A percentile compares a stretch with the other conserved stretches of the same genome.
phyloP scores from a whole-genome alignment of 495 filamentous ascomycete genomes.

The Aspergillus heteromorphus region DNA sequence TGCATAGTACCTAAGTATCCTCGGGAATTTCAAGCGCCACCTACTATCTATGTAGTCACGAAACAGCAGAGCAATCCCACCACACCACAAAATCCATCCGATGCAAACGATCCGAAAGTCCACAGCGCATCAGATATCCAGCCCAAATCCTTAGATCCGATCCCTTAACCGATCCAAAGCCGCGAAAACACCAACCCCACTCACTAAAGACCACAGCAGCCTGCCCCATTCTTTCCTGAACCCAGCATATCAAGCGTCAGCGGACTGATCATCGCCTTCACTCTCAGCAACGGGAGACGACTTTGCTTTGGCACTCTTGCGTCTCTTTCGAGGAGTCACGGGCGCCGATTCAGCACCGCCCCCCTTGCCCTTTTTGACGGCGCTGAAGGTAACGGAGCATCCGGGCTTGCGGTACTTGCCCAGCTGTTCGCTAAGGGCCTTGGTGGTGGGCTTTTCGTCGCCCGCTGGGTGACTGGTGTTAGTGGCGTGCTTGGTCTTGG shows the following conservation, averaged over 20 bases:
- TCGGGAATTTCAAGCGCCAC: too few species aligned
- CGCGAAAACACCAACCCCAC: neutral
- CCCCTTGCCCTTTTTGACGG: neutral
- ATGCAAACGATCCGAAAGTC: too few species aligned
- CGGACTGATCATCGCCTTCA: neutral
- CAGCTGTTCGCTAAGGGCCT: neutral
- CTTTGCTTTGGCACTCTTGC: neutral
- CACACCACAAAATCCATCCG: too few species aligned
- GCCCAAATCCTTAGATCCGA: neutral
- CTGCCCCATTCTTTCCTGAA: too few species aligned
- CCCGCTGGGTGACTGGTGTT: neutral
- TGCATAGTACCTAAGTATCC: too few species aligned
- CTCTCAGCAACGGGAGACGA: neutral
- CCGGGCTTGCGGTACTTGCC: neutral
- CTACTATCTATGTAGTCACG: too few species aligned
- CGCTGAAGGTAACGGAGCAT: neutral
- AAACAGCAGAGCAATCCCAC: too few species aligned
- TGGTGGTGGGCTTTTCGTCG: neutral
- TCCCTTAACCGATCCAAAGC: neutral
- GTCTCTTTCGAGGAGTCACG: neutral
- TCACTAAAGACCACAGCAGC: neutral
- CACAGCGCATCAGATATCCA: neutral
- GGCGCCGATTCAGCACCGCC: neutral
- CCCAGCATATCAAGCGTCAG: too few species aligned
- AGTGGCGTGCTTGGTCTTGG: neutral